Conservation (phyloP, 2,329 filamentous ascomycete genomes). For the Fusarium pseudocircinatum region DNA sequence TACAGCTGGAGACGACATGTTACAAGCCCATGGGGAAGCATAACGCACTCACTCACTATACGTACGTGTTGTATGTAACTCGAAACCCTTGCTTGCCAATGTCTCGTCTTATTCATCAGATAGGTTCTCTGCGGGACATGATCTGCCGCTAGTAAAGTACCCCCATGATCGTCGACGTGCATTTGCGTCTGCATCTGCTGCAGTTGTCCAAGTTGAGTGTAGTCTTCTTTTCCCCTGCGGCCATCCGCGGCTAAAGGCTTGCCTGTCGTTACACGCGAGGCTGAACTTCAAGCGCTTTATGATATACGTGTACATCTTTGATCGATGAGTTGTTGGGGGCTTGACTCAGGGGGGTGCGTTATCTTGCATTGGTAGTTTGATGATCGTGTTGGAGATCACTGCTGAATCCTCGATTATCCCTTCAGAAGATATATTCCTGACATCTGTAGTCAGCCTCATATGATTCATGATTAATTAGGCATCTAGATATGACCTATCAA, state of each 20-base stretch:
- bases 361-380: slow-evolving; percentile 34
- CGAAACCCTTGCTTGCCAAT: slow-evolving; percentile 14
- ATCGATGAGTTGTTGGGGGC: neutral
- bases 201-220: slow-evolving; percentile 21
- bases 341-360: slow-evolving; percentile 26
- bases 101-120: slow-evolving; percentile 11
- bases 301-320: neutral
- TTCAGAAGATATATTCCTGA: neutral
- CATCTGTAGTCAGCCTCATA: neutral
- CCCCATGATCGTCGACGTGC: slow-evolving; percentile 18
- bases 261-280: slow-evolving; percentile 37
- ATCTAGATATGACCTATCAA: neutral
- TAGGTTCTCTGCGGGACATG: slow-evolving; percentile 1
- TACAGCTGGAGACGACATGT: neutral
- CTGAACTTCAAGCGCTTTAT: slow-evolving; percentile 9
- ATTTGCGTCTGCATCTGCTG: slow-evolving; percentile 5
- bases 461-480: neutral
- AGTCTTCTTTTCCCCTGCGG: slow-evolving; percentile 18
- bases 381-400: slow-evolving; percentile 12
- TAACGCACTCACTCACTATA: neutral
- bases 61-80: neutral
- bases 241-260: slow-evolving; percentile 27
- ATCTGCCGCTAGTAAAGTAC: slow-evolving; percentile 15
- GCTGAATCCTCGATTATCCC: neutral
- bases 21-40: neutral